Conservation (phyloP, 2,329 filamentous ascomycete species). For the Talaromyces pinophilus region DNA sequence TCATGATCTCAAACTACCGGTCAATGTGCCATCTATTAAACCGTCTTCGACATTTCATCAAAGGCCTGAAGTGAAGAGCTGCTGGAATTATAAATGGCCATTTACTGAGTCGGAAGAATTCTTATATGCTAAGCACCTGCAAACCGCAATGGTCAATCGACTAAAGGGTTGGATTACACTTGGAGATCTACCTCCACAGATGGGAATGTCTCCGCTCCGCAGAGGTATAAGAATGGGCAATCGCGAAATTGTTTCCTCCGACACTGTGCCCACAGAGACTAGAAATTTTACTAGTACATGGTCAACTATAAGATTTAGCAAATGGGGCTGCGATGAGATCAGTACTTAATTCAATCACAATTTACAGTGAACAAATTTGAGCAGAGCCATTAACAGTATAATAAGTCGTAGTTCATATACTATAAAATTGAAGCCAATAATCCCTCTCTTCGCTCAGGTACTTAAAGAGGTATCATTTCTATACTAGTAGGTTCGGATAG, state of each 20-base stretch:
- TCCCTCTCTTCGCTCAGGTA: too few relatives aligned
- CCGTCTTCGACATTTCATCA: neutral
- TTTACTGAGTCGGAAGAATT: neutral
- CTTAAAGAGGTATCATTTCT: too few relatives aligned
- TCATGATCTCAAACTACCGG: neutral
- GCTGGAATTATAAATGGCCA: neutral
- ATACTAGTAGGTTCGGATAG: too few relatives aligned
- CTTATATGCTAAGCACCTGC: neutral
- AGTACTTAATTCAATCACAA: neutral
- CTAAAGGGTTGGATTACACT: neutral
- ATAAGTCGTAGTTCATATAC: neutral
- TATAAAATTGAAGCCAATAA: too few relatives aligned
- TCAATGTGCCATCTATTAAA: neutral
- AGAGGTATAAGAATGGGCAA: constrained; percentile 1
- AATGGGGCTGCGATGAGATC: neutral
- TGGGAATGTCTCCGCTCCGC: constrained; percentile 3
- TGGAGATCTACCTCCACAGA: constrained; percentile 2
- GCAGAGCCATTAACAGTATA: neutral
- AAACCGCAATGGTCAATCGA: constrained; percentile 1
- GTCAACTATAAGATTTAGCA: neutral
- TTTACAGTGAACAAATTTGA: neutral
- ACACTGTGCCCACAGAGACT: neutral
- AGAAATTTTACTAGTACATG: neutral
- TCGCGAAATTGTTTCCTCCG: neutral
- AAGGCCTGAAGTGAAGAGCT: neutral